phyloP scores from a whole-genome alignment of 768 basidiomycete genomes.

The Mrakia hoshinonis region DNA sequence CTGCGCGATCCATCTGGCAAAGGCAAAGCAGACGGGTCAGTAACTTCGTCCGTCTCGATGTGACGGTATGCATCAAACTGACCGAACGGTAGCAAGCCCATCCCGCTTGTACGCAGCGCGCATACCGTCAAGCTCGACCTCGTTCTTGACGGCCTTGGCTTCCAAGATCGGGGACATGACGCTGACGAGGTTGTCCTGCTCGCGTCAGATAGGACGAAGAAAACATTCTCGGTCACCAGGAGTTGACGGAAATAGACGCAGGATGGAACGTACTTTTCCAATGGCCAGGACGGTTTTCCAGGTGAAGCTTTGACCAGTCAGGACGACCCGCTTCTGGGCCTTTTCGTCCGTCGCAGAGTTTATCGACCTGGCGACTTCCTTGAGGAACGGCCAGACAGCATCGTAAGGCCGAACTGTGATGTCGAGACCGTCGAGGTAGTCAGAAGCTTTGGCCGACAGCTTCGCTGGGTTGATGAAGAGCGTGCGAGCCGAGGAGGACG shows the following conservation, averaged over 20 bases:
- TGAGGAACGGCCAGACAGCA: constrained; percentile 66
- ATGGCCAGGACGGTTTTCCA: constrained; percentile 36
- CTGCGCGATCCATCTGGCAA: constrained; percentile 80
- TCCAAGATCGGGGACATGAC: constrained; percentile 64
- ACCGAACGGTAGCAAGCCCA: constrained; percentile 55
- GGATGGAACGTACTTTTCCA: constrained; percentile 33
- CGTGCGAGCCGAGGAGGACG: constrained; percentile 41
- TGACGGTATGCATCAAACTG: neutral
- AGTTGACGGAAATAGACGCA: constrained; percentile 49
- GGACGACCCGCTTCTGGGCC: constrained; percentile 31
- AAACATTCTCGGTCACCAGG: constrained; percentile 70
- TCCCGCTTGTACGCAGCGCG: constrained; percentile 79
- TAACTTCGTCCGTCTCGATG: neutral
- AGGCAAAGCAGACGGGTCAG: neutral
- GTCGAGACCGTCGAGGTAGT: constrained; percentile 44
- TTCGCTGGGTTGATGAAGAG: constrained; percentile 68
- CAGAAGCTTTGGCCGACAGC: constrained; percentile 50
- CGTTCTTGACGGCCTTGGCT: constrained; percentile 82
- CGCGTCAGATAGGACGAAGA: neutral
- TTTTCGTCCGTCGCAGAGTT: constrained; percentile 4
- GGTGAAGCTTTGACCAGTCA: constrained; percentile 33
- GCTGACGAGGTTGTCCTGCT: constrained; percentile 35
- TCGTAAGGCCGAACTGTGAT: constrained; percentile 62
- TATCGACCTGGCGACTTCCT: neutral
- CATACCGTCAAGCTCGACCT: constrained; percentile 72